Evolutionary conservation across 2,329 filamentous ascomycete genomes (phyloP).

Genomic region (Colletotrichum destructivum): DNA sequence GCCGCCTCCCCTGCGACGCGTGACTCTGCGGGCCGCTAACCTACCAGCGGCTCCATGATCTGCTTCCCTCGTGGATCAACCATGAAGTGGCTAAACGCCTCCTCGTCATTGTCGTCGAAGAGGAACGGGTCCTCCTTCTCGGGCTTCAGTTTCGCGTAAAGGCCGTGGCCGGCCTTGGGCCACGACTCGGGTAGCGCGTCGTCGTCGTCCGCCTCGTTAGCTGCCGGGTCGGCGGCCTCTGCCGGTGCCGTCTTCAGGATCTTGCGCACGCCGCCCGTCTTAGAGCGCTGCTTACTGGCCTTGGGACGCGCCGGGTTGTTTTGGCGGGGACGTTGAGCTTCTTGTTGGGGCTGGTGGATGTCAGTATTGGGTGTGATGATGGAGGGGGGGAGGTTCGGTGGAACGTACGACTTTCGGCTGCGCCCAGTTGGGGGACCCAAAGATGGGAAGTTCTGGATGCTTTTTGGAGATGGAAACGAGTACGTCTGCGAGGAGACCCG

Average conservation of each 20-base stretch:
- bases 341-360: neutral
- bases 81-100: slow-evolving; percentile 61
- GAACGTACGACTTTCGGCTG: slow-evolving; percentile 28
- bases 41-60: slow-evolving; percentile 49
- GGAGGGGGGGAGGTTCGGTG: too few species aligned
- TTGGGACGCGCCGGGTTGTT: slow-evolving; percentile 6
- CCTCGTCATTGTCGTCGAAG: slow-evolving; percentile 58
- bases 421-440: slow-evolving; percentile 59
- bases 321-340: slow-evolving; percentile 5
- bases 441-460: slow-evolving; percentile 60
- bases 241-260: slow-evolving; percentile 50
- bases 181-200: slow-evolving; percentile 57
- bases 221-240: slow-evolving; percentile 42
- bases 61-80: slow-evolving; percentile 57
- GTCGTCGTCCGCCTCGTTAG: slow-evolving; percentile 50
- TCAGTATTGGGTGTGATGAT: neutral
- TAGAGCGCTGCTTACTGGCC: slow-evolving; percentile 49
- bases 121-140: slow-evolving; percentile 58
- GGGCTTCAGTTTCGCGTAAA: slow-evolving; percentile 56
- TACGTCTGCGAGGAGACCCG: slow-evolving; percentile 58
- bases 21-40: slow-evolving; percentile 12
- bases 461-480: slow-evolving; percentile 60
- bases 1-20: too few species aligned
- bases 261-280: slow-evolving; percentile 52
- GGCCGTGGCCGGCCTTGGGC: slow-evolving; percentile 56